These are phyloP conservation scores for Hypoxylon fragiforme DNA, from an alignment of 495 filamentous ascomycete genomes.

Conservation along the genomic window DNA sequence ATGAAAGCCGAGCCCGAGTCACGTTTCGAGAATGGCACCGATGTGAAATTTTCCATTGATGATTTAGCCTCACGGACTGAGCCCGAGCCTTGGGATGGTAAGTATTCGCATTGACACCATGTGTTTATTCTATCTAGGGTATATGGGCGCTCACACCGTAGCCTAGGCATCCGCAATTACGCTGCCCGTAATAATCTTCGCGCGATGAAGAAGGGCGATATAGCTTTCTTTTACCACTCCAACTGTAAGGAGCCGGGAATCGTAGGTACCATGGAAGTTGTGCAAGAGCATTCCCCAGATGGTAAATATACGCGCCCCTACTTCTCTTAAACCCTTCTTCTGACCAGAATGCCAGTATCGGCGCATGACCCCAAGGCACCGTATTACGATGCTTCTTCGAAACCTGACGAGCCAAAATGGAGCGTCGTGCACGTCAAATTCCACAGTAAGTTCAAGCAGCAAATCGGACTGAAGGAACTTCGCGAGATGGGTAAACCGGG, in stretches of 20 bases:
- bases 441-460: slow-evolving; percentile 73
- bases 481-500: slow-evolving; percentile 63
- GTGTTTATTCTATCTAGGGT: slow-evolving; percentile 5
- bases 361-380: slow-evolving; percentile 77
- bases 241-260: slow-evolving; percentile 90
- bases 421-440: slow-evolving; percentile 86
- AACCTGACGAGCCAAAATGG: slow-evolving; percentile 83
- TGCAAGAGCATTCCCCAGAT: slow-evolving; percentile 77
- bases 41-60: slow-evolving; percentile 94
- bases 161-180: slow-evolving; percentile 52
- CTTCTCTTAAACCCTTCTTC: slow-evolving; percentile 8
- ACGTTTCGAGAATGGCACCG: slow-evolving; percentile 78
- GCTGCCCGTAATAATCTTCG: slow-evolving; percentile 83
- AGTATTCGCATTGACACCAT: slow-evolving; percentile 20
- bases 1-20: slow-evolving; percentile 95
- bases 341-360: slow-evolving; percentile 58
- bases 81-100: slow-evolving; percentile 91
- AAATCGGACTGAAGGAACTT: slow-evolving; percentile 73
- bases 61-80: slow-evolving; percentile 69
- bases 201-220: slow-evolving; percentile 86
- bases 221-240: slow-evolving; percentile 98
- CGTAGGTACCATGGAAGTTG: slow-evolving; percentile 92
- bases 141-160: slow-evolving; percentile 19
- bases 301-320: slow-evolving; percentile 51
- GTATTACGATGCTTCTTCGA: slow-evolving; percentile 79